Evolutionary conservation across 164 flowering plant genomes (phyloP), one percentile per base, ranked within the genome.

Genomic region (Liquidambar formosana): DNA sequence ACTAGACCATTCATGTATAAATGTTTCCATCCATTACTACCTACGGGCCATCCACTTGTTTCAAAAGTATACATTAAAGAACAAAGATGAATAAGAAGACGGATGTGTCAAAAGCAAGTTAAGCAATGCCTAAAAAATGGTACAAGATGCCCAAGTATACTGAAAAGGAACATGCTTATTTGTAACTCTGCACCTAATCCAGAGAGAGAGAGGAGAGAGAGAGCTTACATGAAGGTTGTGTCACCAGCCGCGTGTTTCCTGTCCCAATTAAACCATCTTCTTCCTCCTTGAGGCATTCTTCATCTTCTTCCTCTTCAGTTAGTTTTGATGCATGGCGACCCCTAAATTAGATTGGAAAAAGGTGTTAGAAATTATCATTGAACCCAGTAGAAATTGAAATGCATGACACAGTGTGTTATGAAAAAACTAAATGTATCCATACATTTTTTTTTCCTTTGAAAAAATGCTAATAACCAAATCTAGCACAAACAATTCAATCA

Each of bases 241-340:
- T 77, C 78, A 93, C 18, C 73, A 96, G 81, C 59, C 98, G 77
- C 28, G 99, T 96, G 77, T 79, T 82, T 68, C 90, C 94, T 18
- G 91, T 57, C 66, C 93, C 95, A 80, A 89, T 54, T 45, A 82
- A 76, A 66, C 82, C 92, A 82, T 85, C 97, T 73, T 96, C 99
- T 86, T 96, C 99, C 81, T 93, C 98, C 77, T 93, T 96, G 0
- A 96, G 89, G 71, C 75, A 93, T 70, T 88, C 99, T 75, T 96
- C 99, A 78, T 96, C 99, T 81, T 96, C 99, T 76, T 93, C 98
- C 76, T 93, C 94, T 79, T 96, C 98, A 51, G 97, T 96, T 54
- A 93, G n/a, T 79, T 96, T 96, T 67, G 99, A 96, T 57, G 97
- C 98, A 88, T 93, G 99, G 8, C 98, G 98, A 41, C 98, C 99